A percentile compares a stretch with the other conserved stretches of the same genome.
Evolutionary conservation across 2,329 filamentous ascomycete genomes (phyloP).

Genomic region (Alternaria hordeiaustralica): DNA sequence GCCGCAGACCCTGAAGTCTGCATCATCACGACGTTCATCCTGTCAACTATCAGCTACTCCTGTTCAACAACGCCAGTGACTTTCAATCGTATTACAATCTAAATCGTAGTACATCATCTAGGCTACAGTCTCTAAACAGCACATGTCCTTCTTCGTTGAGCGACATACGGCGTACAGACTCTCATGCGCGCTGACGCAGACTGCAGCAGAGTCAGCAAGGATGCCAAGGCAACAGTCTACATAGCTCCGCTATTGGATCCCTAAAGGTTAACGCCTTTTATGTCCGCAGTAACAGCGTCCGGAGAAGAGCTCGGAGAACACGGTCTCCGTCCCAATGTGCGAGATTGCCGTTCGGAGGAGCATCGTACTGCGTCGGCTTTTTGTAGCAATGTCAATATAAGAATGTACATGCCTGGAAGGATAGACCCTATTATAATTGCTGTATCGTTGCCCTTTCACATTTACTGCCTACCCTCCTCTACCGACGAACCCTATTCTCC

Average conservation of each 20-base stretch:
- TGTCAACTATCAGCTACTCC: neutral
- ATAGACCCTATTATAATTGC: too few species aligned
- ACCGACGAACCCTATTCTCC: neutral
- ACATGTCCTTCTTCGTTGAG: neutral
- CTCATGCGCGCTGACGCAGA: neutral
- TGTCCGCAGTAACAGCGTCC: neutral
- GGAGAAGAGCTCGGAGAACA: slow-evolving; percentile 2
- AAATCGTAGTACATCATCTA: neutral
- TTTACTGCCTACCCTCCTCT: too few species aligned
- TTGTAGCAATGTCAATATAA: neutral
- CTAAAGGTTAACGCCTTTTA: neutral
- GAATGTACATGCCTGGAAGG: neutral
- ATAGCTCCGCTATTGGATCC: neutral
- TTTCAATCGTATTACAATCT: neutral
- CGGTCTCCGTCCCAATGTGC: neutral
- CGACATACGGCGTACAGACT: neutral
- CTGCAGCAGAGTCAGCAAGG: neutral
- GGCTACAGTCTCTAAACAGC: neutral
- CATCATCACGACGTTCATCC: neutral
- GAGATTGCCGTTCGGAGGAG: neutral
- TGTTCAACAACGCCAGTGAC: neutral
- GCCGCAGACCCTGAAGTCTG: neutral
- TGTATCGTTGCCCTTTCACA: neutral
- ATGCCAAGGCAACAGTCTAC: neutral
- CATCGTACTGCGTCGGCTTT: neutral